Evolutionary conservation across 495 filamentous ascomycete species (phyloP).

Genomic region (Penicillium lagena): DNA sequence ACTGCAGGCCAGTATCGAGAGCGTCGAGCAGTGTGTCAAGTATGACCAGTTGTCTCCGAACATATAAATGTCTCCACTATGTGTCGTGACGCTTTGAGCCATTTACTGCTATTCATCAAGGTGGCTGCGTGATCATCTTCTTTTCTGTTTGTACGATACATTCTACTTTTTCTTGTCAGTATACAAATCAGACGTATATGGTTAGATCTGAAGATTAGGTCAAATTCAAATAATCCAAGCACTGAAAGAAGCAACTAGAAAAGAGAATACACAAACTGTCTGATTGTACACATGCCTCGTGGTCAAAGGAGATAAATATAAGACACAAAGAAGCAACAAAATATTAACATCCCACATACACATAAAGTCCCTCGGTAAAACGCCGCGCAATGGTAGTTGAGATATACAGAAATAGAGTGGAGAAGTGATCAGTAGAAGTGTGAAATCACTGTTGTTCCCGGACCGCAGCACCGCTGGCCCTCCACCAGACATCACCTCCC

Average conservation of each 20-base stretch:
- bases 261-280: no score
- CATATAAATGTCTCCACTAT: constrained; percentile 39
- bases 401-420: constrained; percentile 23
- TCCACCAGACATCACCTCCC: constrained; percentile 92
- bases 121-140: no score
- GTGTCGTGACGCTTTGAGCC: no score
- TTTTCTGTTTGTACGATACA: no score
- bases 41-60: constrained; percentile 80
- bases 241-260: no score
- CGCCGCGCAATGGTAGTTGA: constrained; percentile 21
- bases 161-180: no score
- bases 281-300: no score
- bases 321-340: constrained; percentile 10
- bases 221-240: no score
- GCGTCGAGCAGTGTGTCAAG: constrained; percentile 78
- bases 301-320: background rate
- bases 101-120: no score
- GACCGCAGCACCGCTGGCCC: constrained; percentile 66
- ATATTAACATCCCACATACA: constrained; percentile 2
- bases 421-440: constrained; percentile 4
- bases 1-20: constrained; percentile 80
- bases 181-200: no score
- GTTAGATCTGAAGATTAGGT: no score
- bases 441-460: constrained; percentile 25
- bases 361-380: constrained; percentile 9